phyloP scores from a whole-genome alignment of 768 basidiomycete species.

The Panaeolus papilionaceus region DNA sequence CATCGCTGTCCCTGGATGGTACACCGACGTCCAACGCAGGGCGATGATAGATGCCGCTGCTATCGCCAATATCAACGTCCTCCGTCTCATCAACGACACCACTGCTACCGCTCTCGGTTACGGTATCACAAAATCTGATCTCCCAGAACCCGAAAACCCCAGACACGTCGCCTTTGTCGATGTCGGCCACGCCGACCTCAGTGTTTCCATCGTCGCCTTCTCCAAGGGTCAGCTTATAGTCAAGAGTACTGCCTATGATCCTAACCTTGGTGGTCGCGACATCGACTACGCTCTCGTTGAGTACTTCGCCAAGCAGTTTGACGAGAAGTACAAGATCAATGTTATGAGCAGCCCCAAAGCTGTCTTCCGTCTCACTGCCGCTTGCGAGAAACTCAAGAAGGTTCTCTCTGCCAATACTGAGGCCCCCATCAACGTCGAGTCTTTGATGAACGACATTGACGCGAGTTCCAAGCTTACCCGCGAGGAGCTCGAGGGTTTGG shows the following conservation, averaged over 20 bases:
- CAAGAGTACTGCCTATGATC: slow-evolving; percentile 90
- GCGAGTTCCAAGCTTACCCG: slow-evolving; percentile 86
- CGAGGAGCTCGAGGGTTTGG: slow-evolving; percentile 83
- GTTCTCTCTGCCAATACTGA: slow-evolving; percentile 93
- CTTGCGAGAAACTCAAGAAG: slow-evolving; percentile 96
- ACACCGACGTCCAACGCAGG: slow-evolving; percentile 91
- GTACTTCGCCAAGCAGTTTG: slow-evolving; percentile 93
- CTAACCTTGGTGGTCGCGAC: slow-evolving; percentile 94
- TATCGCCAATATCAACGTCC: slow-evolving; percentile 88
- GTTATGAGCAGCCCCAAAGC: slow-evolving; percentile 92
- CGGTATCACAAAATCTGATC: slow-evolving; percentile 98
- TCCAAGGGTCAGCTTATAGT: slow-evolving; percentile 91
- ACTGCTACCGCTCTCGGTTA: slow-evolving; percentile 97
- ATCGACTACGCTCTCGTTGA: slow-evolving; percentile 91
- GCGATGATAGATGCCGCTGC: slow-evolving; percentile 89
- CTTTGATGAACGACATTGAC: slow-evolving; percentile 95
- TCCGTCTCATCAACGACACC: slow-evolving; percentile 96
- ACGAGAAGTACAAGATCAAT: slow-evolving; percentile 97
- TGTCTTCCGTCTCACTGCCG: slow-evolving; percentile 84
- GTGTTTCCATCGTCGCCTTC: slow-evolving; percentile 89
- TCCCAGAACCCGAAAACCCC: slow-evolving; percentile 83
- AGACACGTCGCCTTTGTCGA: slow-evolving; percentile 94
- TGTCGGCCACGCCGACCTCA: slow-evolving; percentile 91
- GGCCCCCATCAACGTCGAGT: slow-evolving; percentile 91
- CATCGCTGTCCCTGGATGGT: slow-evolving; percentile 97